A percentile compares a stretch with the other conserved stretches of the same genome.
These are phyloP conservation scores for Silene vulgaris DNA, from an alignment of 179 eudicot species.

Conservation along the genomic window DNA sequence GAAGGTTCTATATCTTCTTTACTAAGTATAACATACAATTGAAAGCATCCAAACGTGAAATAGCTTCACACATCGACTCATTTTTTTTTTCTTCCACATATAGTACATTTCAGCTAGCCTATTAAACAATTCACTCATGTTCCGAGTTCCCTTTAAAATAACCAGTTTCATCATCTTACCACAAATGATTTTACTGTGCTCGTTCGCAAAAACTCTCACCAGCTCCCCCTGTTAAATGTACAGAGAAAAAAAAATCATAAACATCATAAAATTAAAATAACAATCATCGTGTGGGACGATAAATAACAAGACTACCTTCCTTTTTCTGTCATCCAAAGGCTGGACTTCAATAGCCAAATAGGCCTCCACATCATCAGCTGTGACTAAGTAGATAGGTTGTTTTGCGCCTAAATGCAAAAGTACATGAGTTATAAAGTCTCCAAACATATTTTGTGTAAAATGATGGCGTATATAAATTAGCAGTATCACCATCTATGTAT, in stretches of 20 bases:
- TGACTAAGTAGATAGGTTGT: constrained; percentile 81
- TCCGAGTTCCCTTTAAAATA: too few species aligned
- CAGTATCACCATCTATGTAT: constrained; percentile 71
- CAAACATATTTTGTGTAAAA: constrained; percentile 6
- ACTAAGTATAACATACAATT: too few species aligned
- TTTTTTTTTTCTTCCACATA: too few species aligned
- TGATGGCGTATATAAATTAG: constrained; percentile 8
- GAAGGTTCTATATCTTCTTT: too few species aligned
- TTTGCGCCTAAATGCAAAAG: constrained; percentile 61
- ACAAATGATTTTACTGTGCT: constrained; percentile 69
- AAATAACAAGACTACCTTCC: constrained; percentile 50
- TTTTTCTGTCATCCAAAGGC: constrained; percentile 83
- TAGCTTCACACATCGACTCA: too few species aligned
- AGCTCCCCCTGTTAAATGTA: constrained; percentile 66
- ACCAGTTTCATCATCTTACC: too few species aligned
- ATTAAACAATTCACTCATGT: background rate
- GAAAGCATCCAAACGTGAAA: too few species aligned
- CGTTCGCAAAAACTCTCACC: constrained; percentile 87
- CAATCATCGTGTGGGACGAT: background rate
- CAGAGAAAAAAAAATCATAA: background rate
- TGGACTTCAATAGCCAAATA: constrained; percentile 91
- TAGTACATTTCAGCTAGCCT: too few species aligned
- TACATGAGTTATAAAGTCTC: constrained; percentile 19
- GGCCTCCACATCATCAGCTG: constrained; percentile 85
- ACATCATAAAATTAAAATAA: background rate